Evolutionary conservation across 495 filamentous ascomycete genomes (phyloP).

Genomic region (Penicillium herquei): DNA sequence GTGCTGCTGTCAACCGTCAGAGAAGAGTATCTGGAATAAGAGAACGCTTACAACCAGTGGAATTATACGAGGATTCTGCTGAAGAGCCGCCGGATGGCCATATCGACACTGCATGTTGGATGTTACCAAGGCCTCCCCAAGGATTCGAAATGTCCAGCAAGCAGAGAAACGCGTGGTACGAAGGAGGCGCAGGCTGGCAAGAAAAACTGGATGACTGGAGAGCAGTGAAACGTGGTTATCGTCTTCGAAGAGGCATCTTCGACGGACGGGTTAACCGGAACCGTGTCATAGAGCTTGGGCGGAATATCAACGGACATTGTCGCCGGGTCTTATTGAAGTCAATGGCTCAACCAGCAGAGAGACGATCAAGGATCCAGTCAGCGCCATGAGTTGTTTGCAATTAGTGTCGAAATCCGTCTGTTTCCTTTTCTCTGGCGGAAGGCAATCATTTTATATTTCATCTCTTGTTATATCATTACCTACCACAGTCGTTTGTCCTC

Average conservation of each 20-base stretch:
- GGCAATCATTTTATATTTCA: background rate
- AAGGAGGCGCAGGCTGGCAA: conserved; percentile 44
- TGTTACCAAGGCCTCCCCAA: conserved; percentile 44
- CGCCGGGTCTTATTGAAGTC: conserved; percentile 17
- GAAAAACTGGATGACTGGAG: conserved; percentile 45
- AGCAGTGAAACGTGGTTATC: conserved; percentile 35
- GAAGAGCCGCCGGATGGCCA: conserved; percentile 42
- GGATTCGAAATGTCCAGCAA: conserved; percentile 35
- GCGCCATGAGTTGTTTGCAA: too few species aligned
- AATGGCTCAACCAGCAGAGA: background rate
- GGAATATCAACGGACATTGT: conserved; percentile 22
- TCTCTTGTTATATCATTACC: conserved; percentile 5
- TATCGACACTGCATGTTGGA: conserved; percentile 42
- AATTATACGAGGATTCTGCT: conserved; percentile 35
- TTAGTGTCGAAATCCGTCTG: too few species aligned
- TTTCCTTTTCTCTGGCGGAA: conserved; percentile 8
- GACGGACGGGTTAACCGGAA: conserved; percentile 39
- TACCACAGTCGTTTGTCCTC: background rate
- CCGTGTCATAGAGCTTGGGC: conserved; percentile 28
- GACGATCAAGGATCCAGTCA: too few species aligned
- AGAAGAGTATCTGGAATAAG: conserved; percentile 28
- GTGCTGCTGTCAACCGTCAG: conserved; percentile 34
- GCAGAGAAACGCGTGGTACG: conserved; percentile 40
- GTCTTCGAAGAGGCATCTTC: conserved; percentile 32
- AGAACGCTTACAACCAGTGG: conserved; percentile 24